A percentile compares a stretch with the other conserved stretches of the same genome.
Conservation (phyloP, 2,329 filamentous ascomycete species). For the Diaporthe caulivora region DNA sequence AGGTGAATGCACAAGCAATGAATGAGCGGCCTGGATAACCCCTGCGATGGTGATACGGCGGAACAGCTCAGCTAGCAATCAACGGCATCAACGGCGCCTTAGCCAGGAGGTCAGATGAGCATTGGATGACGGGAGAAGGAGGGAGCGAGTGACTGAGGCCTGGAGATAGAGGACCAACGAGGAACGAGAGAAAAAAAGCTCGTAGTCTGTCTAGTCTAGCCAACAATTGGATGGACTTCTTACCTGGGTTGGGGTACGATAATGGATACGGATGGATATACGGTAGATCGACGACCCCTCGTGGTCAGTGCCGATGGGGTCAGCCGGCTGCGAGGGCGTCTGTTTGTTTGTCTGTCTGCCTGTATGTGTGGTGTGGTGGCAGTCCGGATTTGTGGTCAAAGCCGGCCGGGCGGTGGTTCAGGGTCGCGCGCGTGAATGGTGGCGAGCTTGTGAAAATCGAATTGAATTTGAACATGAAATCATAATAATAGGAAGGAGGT, state of each 20-base stretch:
- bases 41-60: constrained; percentile 12
- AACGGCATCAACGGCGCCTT: constrained; percentile 8
- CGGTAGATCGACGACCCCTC: background rate
- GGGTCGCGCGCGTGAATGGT: background rate
- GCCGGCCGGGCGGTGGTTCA: background rate
- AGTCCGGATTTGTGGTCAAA: background rate
- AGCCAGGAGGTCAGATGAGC: constrained; percentile 18
- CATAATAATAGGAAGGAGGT: constrained; percentile 14
- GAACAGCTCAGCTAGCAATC: constrained; percentile 23
- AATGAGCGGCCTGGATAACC: background rate
- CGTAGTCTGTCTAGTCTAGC: background rate
- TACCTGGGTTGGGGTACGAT: constrained; percentile 14
- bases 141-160: background rate
- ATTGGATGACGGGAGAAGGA: background rate
- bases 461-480: no score
- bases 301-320: constrained; percentile 5
- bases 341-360: background rate
- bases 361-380: no score
- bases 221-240: background rate
- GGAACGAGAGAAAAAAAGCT: background rate
- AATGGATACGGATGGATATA: constrained; percentile 7
- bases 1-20: constrained; percentile 3
- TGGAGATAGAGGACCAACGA: background rate
- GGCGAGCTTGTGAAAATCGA: background rate
- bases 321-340: background rate